Evolutionary conservation across 2,329 filamentous ascomycete genomes (phyloP).

Genomic region (Epichloe glyceriae): DNA sequence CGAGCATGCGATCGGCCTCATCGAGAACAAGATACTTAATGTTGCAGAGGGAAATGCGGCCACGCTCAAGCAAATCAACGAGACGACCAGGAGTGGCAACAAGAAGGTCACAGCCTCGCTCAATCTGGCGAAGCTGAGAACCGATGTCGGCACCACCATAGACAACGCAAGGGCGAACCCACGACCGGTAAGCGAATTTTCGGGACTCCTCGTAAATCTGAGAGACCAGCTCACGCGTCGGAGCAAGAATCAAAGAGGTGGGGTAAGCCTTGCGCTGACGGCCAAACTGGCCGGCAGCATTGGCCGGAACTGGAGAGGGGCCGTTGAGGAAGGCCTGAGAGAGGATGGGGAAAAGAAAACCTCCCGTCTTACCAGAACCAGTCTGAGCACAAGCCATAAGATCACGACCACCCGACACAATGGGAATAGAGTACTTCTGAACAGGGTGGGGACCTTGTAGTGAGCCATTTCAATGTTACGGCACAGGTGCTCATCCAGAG

Average conservation of each 20-base stretch:
- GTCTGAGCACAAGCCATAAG: constrained; percentile 99
- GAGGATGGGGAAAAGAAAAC: constrained; percentile 97
- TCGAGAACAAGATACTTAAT: constrained; percentile 99
- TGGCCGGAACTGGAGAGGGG: constrained; percentile 55
- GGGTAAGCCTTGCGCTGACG: constrained; percentile 97
- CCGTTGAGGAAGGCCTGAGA: constrained; percentile 94
- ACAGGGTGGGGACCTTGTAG: constrained; percentile 93
- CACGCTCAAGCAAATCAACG: constrained; percentile 95
- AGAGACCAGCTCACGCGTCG: constrained; percentile 94
- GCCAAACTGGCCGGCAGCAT: constrained; percentile 59
- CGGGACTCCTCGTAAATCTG: constrained; percentile 96
- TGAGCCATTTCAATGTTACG: constrained; percentile 86
- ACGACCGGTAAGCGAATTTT: constrained; percentile 97
- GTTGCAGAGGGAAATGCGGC: constrained; percentile 91
- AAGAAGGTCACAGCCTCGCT: constrained; percentile 90
- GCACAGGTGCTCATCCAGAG: constrained; percentile 86
- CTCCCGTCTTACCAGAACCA: constrained; percentile 98
- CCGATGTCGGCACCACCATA: constrained; percentile 99
- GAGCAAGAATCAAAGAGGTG: constrained; percentile 88
- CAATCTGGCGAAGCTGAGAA: constrained; percentile 94
- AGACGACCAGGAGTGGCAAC: constrained; percentile 96
- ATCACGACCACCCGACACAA: constrained; percentile 95
- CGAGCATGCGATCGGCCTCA: constrained; percentile 99
- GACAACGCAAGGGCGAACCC: constrained; percentile 96
- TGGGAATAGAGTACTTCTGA: constrained; percentile 98